Percentiles rank a stretch among this genome's conserved stretches.
Conservation (phyloP, 1,284 basidiomycete species). For the Apiotrichum veenhuisii region DNA sequence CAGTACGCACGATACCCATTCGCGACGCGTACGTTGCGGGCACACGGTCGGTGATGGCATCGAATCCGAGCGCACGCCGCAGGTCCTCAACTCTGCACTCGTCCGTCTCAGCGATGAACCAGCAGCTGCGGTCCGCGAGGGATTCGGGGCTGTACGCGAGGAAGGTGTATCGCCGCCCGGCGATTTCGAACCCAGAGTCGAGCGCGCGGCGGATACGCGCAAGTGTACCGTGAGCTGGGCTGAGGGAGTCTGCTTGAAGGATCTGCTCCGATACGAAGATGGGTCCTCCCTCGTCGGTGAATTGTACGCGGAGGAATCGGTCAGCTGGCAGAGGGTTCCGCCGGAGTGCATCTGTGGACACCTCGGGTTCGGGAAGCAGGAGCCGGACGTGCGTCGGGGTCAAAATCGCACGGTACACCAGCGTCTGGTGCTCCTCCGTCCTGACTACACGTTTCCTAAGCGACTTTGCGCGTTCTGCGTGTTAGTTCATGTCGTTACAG, state of each 20-base stretch:
- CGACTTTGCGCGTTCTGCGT: slow-evolving; percentile 1
- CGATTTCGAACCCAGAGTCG: slow-evolving; percentile 21
- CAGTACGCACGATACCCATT: slow-evolving; percentile 15
- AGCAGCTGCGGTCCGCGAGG: slow-evolving; percentile 21
- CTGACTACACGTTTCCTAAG: slow-evolving; percentile 4
- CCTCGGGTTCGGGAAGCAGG: slow-evolving; percentile 24
- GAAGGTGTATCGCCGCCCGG: slow-evolving; percentile 27
- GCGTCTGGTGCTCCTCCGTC: slow-evolving; percentile 12
- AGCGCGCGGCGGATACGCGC: slow-evolving; percentile 27
- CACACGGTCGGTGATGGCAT: slow-evolving; percentile 21
- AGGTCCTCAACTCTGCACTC: slow-evolving; percentile 3
- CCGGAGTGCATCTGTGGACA: slow-evolving; percentile 27
- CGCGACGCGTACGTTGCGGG: slow-evolving; percentile 23
- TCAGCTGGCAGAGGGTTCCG: slow-evolving; percentile 14
- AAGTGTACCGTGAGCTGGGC: slow-evolving; percentile 20
- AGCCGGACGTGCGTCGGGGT: slow-evolving; percentile 30
- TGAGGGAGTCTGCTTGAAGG: slow-evolving; percentile 18
- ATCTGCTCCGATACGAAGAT: slow-evolving; percentile 23
- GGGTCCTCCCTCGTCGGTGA: slow-evolving; percentile 28
- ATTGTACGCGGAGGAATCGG: slow-evolving; percentile 31
- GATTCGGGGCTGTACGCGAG: slow-evolving; percentile 12
- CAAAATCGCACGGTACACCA: slow-evolving; percentile 22
- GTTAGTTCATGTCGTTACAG: no score
- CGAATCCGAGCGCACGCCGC: slow-evolving; percentile 10
- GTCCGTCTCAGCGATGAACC: slow-evolving; percentile 25